A percentile compares a stretch with the other conserved stretches of the same genome.
These are phyloP conservation scores for Eucalyptus regnans DNA, from an alignment of 345 rosid genomes.

Conservation along the genomic window DNA sequence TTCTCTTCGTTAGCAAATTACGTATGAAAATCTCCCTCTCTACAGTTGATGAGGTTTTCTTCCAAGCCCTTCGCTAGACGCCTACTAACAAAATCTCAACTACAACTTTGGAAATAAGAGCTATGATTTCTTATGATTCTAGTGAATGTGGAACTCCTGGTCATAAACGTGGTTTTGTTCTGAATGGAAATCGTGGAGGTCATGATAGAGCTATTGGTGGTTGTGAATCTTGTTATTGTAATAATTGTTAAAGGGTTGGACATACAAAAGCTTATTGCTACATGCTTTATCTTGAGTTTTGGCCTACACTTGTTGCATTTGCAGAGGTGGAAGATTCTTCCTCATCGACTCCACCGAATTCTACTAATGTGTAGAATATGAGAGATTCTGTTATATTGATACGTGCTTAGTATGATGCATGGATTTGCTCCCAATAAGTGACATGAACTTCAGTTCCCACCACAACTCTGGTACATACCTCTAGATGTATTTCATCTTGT, in stretches of 20 bases:
- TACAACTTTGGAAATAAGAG: background rate
- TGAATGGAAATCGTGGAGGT: background rate
- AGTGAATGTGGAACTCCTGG: background rate
- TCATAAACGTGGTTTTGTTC: rapidly evolving
- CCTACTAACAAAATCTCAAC: background rate
- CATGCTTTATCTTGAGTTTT: rapidly evolving
- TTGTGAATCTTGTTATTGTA: background rate
- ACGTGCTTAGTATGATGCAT: background rate
- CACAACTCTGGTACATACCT: background rate
- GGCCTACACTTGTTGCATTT: background rate
- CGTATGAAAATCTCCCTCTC: background rate
- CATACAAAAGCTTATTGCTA: too few relatives aligned
- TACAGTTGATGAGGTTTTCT: background rate
- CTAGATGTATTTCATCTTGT: background rate
- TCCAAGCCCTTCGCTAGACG: background rate
- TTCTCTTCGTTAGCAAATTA: background rate
- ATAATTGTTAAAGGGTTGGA: background rate
- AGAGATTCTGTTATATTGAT: background rate
- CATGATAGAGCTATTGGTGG: background rate
- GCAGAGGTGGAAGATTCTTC: background rate
- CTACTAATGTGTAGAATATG: background rate
- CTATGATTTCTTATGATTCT: background rate
- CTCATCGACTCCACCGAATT: background rate
- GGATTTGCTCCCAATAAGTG: background rate
- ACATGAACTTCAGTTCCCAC: background rate